Evolutionary conservation across 2,329 filamentous ascomycete genomes (phyloP).

Genomic region (Chrysoporthe cubensis): DNA sequence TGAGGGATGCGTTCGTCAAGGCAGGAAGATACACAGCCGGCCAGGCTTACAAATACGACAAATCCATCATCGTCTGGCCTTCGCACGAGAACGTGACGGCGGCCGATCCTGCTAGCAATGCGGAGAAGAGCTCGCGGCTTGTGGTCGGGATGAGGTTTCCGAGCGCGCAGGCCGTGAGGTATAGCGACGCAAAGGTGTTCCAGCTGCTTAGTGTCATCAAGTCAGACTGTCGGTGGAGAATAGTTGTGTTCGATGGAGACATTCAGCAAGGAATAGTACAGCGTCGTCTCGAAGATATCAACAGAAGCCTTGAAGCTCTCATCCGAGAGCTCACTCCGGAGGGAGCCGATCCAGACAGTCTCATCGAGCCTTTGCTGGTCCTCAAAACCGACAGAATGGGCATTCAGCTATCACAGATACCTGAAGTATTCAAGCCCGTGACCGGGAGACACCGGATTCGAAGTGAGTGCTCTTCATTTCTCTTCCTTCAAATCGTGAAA

Average conservation of each 20-base stretch:
- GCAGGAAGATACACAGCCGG: slow-evolving; percentile 65
- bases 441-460: slow-evolving; percentile 59
- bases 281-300: neutral
- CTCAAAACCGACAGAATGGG: slow-evolving; percentile 51
- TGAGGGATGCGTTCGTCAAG: slow-evolving; percentile 60
- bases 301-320: slow-evolving; percentile 28
- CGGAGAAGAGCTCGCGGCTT: neutral
- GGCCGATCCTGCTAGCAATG: neutral
- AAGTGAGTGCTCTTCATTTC: slow-evolving; percentile 40
- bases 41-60: slow-evolving; percentile 57
- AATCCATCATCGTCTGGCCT: slow-evolving; percentile 49
- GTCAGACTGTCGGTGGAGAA: slow-evolving; percentile 43
- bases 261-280: slow-evolving; percentile 11
- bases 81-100: neutral
- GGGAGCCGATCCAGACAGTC: slow-evolving; percentile 50
- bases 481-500: neutral
- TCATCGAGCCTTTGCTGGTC: slow-evolving; percentile 62
- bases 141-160: slow-evolving; percentile 26
- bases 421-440: slow-evolving; percentile 57
- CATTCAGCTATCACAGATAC: slow-evolving; percentile 57
- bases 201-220: slow-evolving; percentile 44
- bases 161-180: slow-evolving; percentile 55
- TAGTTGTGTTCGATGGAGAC: slow-evolving; percentile 22
- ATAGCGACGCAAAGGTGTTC: slow-evolving; percentile 56
- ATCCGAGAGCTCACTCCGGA: slow-evolving; percentile 47